These are phyloP conservation scores for Amanita muscaria DNA, from an alignment of 768 basidiomycete genomes.

Conservation along the genomic window DNA sequence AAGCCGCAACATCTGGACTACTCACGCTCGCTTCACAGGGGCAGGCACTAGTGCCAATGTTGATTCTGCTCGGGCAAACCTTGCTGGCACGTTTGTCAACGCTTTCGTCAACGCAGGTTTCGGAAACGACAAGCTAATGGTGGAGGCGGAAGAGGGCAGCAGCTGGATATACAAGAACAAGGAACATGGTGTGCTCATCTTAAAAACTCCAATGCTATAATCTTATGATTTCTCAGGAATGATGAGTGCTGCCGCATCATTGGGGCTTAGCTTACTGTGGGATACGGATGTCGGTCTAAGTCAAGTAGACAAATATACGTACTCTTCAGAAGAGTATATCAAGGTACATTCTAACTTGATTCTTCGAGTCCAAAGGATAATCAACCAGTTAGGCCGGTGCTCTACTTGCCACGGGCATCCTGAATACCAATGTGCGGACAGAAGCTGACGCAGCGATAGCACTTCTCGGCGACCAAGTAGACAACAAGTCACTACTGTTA, in stretches of 20 bases:
- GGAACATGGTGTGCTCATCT: slow-evolving; percentile 65
- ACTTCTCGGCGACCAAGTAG: slow-evolving; percentile 82
- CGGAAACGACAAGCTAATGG: slow-evolving; percentile 98
- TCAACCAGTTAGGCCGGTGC: slow-evolving; percentile 62
- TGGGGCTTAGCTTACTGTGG: slow-evolving; percentile 92
- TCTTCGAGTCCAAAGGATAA: not conserved
- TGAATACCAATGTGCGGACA: slow-evolving; percentile 82
- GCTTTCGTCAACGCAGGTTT: slow-evolving; percentile 99
- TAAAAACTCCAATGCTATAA: not conserved
- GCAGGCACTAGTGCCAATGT: slow-evolving; percentile 64
- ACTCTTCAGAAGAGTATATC: slow-evolving; percentile 92
- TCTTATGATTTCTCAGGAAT: slow-evolving; percentile 49
- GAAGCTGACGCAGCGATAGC: slow-evolving; percentile 92
- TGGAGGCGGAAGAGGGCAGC: slow-evolving; percentile 89
- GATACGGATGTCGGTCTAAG: slow-evolving; percentile 90
- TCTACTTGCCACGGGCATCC: slow-evolving; percentile 86
- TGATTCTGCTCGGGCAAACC: slow-evolving; percentile 89
- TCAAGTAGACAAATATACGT: slow-evolving; percentile 96
- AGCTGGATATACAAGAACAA: slow-evolving; percentile 99
- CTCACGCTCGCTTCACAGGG: slow-evolving; percentile 28
- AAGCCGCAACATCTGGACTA: not conserved
- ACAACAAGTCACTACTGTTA: slow-evolving; percentile 76
- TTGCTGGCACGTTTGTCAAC: slow-evolving; percentile 97
- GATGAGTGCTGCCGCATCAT: slow-evolving; percentile 92
- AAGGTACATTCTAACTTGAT: slow-evolving; percentile 39